These are phyloP conservation scores for Myriosclerotinia duriaeana DNA, from an alignment of 2,329 filamentous ascomycete genomes.

Conservation along the genomic window DNA sequence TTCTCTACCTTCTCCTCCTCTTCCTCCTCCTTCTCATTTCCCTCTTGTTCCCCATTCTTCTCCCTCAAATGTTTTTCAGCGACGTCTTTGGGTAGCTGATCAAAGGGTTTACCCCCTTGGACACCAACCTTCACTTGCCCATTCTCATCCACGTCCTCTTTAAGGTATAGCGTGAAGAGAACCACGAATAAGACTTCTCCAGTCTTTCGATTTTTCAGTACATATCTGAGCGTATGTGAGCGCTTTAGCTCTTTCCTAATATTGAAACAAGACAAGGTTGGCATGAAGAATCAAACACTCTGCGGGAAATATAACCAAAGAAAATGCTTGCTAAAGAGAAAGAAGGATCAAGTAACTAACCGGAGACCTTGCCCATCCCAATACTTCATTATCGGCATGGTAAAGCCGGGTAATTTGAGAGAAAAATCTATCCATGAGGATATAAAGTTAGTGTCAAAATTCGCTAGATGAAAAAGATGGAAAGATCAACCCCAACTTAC, in stretches of 20 bases:
- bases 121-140: conserved; percentile 51
- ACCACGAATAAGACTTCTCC: conserved; percentile 77
- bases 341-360: conserved; percentile 48
- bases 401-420: conserved; percentile 70
- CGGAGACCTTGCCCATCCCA: conserved; percentile 77
- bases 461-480: not conserved
- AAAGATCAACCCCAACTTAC: conserved; percentile 41
- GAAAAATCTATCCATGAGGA: conserved; percentile 55
- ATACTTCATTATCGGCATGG: conserved; percentile 70
- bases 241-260: conserved; percentile 47
- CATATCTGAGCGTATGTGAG: conserved; percentile 86
- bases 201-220: conserved; percentile 77
- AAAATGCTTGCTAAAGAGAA: not conserved
- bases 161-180: conserved; percentile 73
- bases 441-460: not conserved
- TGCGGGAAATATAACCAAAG: not conserved
- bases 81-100: conserved; percentile 24
- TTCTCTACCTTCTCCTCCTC: conserved; percentile 26
- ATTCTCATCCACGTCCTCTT: conserved; percentile 62
- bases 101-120: conserved; percentile 37
- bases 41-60: conserved; percentile 25
- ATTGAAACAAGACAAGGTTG: conserved; percentile 30
- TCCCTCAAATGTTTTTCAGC: conserved; percentile 28
- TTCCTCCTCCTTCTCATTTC: conserved; percentile 22
- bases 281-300: conserved; percentile 15